Conservation (phyloP, 495 filamentous ascomycete species). For the Penicillium salamii region DNA sequence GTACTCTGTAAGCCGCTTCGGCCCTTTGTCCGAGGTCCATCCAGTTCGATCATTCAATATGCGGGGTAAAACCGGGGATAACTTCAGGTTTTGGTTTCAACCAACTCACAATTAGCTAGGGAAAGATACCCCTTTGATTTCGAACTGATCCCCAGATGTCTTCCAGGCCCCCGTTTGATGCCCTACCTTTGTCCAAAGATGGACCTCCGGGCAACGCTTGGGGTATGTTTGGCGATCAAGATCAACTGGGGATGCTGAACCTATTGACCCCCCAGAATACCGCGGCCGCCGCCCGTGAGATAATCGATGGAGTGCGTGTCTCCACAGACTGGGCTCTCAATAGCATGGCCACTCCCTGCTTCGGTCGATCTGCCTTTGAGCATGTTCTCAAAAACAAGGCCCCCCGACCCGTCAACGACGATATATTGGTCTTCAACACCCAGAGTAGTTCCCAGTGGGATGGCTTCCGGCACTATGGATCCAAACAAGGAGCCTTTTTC, state of each 20-base stretch:
- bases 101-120: no score
- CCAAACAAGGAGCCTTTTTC: conserved; percentile 52
- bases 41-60: neutral
- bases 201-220: conserved; percentile 48
- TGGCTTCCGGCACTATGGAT: conserved; percentile 52
- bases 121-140: no score
- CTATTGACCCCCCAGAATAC: conserved; percentile 47
- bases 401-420: conserved; percentile 53
- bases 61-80: conserved; percentile 12
- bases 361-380: conserved; percentile 26
- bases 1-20: no score
- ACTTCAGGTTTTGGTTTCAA: no score
- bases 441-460: conserved; percentile 58
- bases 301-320: conserved; percentile 46
- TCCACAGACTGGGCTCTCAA: conserved; percentile 42
- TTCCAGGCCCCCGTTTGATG: conserved; percentile 32
- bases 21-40: conserved; percentile 5
- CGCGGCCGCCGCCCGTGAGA: conserved; percentile 44
- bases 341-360: conserved; percentile 25
- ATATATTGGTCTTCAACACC: conserved; percentile 60
- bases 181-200: conserved; percentile 37
- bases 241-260: conserved; percentile 49
- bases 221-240: conserved; percentile 44
- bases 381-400: conserved; percentile 37
- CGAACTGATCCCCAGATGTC: no score